A percentile compares a stretch with the other conserved stretches of the same genome.
These are phyloP conservation scores for Penicillium ochrochloron DNA, from an alignment of 495 filamentous ascomycete species.

Conservation along the genomic window DNA sequence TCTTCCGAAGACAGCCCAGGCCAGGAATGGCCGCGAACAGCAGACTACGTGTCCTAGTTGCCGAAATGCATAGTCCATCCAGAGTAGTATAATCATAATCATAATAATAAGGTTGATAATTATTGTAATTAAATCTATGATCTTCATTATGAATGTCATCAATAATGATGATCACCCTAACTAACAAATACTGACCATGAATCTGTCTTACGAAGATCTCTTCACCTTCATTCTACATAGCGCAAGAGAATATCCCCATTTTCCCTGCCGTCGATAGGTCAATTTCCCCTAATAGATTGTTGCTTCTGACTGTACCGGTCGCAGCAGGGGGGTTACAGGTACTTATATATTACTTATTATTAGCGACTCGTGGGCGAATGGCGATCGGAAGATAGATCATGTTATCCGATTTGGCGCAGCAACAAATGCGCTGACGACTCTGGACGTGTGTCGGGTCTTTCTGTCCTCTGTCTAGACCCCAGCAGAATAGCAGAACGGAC, in stretches of 20 bases:
- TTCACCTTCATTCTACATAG: background rate
- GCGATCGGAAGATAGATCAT: constrained; percentile 9
- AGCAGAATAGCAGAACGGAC: background rate
- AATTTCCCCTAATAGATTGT: background rate
- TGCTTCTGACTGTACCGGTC: constrained; percentile 2
- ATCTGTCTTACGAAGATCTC: background rate
- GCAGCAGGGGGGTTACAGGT: background rate
- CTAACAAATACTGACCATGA: too few species aligned
- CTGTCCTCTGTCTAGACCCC: background rate
- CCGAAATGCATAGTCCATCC: background rate
- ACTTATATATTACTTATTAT: background rate
- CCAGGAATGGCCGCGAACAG: constrained; percentile 27
- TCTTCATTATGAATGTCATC: too few species aligned
- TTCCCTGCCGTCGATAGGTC: constrained; percentile 6
- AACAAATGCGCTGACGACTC: background rate
- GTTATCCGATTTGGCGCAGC: constrained; percentile 5
- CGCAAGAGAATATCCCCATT: background rate
- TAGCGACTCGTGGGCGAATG: constrained; percentile 9
- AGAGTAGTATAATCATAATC: background rate
- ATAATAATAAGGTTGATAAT: background rate
- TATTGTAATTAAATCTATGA: background rate
- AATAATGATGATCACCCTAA: background rate
- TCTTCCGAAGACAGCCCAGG: constrained; percentile 39
- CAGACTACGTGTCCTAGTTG: constrained; percentile 11
- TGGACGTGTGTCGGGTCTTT: background rate